These are phyloP conservation scores for Globisporangium viniferum DNA, from an alignment of 352 stramenopile genomes.

Conservation along the genomic window DNA sequence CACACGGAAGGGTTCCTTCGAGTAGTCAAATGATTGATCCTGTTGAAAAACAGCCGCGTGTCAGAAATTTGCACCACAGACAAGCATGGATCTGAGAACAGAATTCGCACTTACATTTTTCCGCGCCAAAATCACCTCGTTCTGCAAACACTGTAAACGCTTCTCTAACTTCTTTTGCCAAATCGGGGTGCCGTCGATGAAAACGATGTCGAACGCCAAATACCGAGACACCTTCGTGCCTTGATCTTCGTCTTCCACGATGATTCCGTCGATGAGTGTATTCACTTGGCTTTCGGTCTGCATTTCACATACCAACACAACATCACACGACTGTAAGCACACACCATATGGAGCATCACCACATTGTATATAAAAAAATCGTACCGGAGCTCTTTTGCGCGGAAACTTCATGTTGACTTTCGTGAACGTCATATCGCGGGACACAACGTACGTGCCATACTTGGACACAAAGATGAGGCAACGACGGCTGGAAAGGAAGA, in stretches of 20 bases:
- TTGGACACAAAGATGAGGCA: conserved; percentile 75
- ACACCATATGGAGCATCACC: neutral
- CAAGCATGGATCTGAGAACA: neutral
- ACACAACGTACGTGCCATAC: conserved; percentile 75
- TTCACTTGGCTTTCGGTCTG: conserved; percentile 72
- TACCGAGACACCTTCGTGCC: conserved; percentile 72
- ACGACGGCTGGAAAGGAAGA: conserved; percentile 40
- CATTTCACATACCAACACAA: neutral
- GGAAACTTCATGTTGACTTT: conserved; percentile 89
- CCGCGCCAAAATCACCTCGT: conserved; percentile 84
- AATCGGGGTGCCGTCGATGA: conserved; percentile 72
- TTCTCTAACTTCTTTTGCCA: conserved; percentile 89
- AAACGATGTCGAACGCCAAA: conserved; percentile 81
- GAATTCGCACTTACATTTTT: conserved; percentile 59
- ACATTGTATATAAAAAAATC: neutral
- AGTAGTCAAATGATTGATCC: conserved; percentile 76
- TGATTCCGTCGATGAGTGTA: conserved; percentile 81
- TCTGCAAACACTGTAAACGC: conserved; percentile 83
- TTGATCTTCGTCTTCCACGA: conserved; percentile 84
- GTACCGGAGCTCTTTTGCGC: conserved; percentile 65
- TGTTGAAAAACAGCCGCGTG: conserved; percentile 16
- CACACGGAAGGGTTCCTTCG: conserved; percentile 81
- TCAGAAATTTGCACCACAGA: neutral
- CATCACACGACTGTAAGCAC: conserved; percentile 2
- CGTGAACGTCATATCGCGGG: conserved; percentile 78